Evolutionary conservation across 108 stramenopile genomes (phyloP), one percentile per base, ranked within the genome.

Genomic region (Fistulifera pelliculosa): DNA sequence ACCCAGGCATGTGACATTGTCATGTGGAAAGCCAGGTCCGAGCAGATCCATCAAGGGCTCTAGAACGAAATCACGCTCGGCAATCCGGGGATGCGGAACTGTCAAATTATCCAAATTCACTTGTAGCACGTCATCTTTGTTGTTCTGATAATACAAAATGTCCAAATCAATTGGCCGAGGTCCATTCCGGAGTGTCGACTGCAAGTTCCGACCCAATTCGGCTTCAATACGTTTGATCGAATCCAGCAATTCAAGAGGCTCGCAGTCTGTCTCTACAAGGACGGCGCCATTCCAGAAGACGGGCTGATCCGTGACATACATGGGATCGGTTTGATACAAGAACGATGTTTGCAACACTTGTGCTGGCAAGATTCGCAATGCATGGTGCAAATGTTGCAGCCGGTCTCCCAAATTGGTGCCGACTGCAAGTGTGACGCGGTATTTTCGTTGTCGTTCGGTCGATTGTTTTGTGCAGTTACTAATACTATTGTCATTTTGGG

Each of bases 31-130:
- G 10, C 64, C 49, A 41, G 49, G 42, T 18, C 63, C 60, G 13
- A 68, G 70, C 49, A 95, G 56, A 61, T 97, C 97, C 2, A 40
- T 50, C 64, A 98, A 73, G 2, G 97, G 97, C 22, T 74, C 62
- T 62, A 98, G 61, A 1, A 98, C 97, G 73, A 98, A 98, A 42
- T 91, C 93, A 15, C 97, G 73, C 58, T 95, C 91, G 19, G 56
- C 43, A 50, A 96, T 82, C 24, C 80, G 65, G 0, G 81, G 79
- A 73, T 98, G 97, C 22, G 97, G 97, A 58, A 98, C 66, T 23
- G 60, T 50, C 60, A 98, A 64, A 16, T 58, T 56, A 0, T 54
- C 51, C 18, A 62, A 68, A 16, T 69, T 56, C 52, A 82, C 58
- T 0, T 65, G 39, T 8, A 35, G 3, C 8, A 80, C 48, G 27